phyloP scores from a whole-genome alignment of 441 rosid genomes.

The Hura crepitans region DNA sequence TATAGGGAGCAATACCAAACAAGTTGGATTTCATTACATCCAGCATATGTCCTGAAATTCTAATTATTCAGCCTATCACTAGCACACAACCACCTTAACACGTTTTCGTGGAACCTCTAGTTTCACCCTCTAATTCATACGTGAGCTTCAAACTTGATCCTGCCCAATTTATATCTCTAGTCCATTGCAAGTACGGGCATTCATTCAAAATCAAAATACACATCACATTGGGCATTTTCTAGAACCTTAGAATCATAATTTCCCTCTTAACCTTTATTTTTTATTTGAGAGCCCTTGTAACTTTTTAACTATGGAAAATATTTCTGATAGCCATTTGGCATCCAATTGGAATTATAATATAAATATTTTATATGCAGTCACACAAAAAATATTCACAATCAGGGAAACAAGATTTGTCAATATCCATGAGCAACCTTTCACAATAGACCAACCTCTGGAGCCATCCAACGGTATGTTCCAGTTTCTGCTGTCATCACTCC shows the following conservation, averaged over 20 bases:
- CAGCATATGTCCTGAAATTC: not conserved
- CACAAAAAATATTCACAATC: not conserved
- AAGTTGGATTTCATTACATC: too few species aligned
- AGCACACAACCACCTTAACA: not conserved
- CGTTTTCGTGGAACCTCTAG: not conserved
- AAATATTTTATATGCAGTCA: not conserved
- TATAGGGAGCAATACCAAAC: too few species aligned
- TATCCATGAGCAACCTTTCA: not conserved
- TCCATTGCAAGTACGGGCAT: too few species aligned
- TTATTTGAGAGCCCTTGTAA: not conserved
- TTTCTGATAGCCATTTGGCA: not conserved
- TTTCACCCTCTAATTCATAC: not conserved
- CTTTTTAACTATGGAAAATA: not conserved
- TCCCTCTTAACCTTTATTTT: not conserved
- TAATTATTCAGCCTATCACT: not conserved
- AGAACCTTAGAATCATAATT: not conserved
- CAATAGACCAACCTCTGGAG: constrained; percentile 61
- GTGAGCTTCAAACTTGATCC: not conserved
- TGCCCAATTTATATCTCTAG: not conserved
- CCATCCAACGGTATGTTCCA: constrained; percentile 85
- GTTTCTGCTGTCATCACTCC: constrained; percentile 83
- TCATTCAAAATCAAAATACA: not conserved
- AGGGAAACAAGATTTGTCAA: not conserved
- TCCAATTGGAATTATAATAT: not conserved
- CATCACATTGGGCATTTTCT: not conserved